Conservation (phyloP, 345 rosid genomes). For the Eucalyptus camaldulensis region DNA sequence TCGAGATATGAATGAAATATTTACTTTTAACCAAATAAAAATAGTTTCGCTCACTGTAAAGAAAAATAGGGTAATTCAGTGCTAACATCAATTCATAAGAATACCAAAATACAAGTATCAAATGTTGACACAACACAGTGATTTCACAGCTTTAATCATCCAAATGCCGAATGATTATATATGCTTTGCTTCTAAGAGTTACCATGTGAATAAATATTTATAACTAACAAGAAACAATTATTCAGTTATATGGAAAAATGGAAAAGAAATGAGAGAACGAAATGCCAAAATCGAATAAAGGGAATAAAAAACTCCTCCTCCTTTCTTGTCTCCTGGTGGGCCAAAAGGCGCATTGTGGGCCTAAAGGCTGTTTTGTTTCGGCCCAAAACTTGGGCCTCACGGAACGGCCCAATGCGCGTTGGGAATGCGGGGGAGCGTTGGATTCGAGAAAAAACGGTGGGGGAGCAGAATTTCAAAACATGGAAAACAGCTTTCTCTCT, state of each 20-base stretch:
- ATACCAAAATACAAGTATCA: not conserved
- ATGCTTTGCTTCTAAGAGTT: not conserved
- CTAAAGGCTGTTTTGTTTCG: not conserved
- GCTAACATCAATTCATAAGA: not conserved
- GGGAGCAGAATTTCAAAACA: not conserved
- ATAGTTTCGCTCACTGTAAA: rapidly evolving
- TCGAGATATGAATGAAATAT: no score
- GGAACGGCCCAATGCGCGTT: not conserved
- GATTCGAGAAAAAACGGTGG: not conserved
- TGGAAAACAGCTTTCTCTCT: not conserved
- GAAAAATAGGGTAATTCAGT: not conserved
- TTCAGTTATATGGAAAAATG: not conserved
- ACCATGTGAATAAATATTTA: not conserved
- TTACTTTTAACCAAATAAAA: no score
- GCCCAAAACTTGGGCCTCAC: not conserved
- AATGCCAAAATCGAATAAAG: not conserved
- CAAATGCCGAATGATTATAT: not conserved
- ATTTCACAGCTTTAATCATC: not conserved
- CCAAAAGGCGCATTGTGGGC: not conserved
- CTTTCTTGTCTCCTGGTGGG: not conserved
- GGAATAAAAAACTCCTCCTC: not conserved
- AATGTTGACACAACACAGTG: rapidly evolving
- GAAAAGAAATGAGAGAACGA: no score
- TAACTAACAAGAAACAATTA: rapidly evolving
- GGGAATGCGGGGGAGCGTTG: not conserved